Conservation (phyloP, 306 rosid genomes). For the Cucurbita pepo region DNA sequence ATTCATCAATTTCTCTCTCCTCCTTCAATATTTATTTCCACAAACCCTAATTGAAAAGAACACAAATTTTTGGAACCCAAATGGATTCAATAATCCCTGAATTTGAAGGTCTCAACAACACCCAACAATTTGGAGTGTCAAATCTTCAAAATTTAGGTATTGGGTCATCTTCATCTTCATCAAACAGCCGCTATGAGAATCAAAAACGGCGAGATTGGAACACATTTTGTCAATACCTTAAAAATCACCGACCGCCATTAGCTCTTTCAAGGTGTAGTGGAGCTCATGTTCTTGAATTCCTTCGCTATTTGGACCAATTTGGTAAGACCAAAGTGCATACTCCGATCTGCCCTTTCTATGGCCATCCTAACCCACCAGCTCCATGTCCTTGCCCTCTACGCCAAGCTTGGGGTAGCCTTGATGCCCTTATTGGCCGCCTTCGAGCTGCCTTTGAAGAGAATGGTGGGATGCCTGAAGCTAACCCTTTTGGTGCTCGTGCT, state of each 20-base stretch:
- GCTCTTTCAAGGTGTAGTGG: conserved; percentile 91
- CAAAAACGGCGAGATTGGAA: conserved; percentile 98
- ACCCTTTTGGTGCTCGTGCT: conserved; percentile 94
- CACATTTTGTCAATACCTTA: conserved; percentile 90
- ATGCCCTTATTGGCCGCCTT: conserved; percentile 85
- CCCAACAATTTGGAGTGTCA: background rate
- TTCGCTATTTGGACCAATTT: conserved; percentile 87
- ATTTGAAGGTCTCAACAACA: conserved; percentile 36
- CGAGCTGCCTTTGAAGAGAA: conserved; percentile 97
- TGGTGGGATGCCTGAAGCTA: conserved; percentile 85
- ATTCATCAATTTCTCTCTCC: background rate
- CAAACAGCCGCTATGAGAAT: conserved; percentile 82
- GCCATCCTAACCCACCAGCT: conserved; percentile 91
- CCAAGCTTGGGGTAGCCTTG: conserved; percentile 99
- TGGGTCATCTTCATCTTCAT: conserved; percentile 18
- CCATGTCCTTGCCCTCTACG: conserved; percentile 94
- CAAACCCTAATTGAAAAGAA: background rate
- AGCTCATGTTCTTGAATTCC: conserved; percentile 94
- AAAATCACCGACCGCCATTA: conserved; percentile 88
- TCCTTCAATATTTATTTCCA: background rate
- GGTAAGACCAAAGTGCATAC: conserved; percentile 93
- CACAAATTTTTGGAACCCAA: background rate
- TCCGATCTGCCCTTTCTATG: conserved; percentile 83
- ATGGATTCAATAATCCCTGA: conserved; percentile 69
- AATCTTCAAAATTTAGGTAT: background rate